Conservation (phyloP, 768 basidiomycete species). For the Xerocomellus chrysenteron region DNA sequence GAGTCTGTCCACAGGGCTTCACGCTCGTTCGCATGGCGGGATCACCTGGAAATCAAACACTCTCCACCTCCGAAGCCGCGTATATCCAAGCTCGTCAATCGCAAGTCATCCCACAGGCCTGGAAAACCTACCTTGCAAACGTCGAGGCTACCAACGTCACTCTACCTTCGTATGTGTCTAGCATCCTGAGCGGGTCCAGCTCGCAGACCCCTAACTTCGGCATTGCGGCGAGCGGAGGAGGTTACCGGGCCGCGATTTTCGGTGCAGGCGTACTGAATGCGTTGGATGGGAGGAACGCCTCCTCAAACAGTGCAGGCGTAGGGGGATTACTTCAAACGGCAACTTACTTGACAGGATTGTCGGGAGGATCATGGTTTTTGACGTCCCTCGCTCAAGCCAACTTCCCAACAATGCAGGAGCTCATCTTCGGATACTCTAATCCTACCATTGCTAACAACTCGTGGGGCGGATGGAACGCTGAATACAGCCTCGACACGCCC, state of each 20-base stretch:
- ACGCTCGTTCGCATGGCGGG: conserved; percentile 32
- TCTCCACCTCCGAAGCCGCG: conserved; percentile 35
- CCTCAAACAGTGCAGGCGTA: conserved; percentile 40
- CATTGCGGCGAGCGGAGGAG: conserved; percentile 57
- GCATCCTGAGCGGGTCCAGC: conserved; percentile 27
- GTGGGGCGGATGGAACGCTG: conserved; percentile 37
- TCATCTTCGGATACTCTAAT: conserved; percentile 33
- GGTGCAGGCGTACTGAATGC: conserved; percentile 52
- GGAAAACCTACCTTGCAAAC: conserved; percentile 39
- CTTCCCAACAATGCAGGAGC: conserved; percentile 40
- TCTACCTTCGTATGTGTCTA: conserved; percentile 36
- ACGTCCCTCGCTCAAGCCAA: conserved; percentile 43
- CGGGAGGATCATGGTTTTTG: conserved; percentile 42
- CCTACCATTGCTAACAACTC: conserved; percentile 14
- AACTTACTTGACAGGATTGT: conserved; percentile 52
- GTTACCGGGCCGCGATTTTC: conserved; percentile 54
- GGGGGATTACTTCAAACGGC: conserved; percentile 55
- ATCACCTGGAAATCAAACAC: conserved; percentile 27
- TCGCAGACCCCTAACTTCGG: conserved; percentile 38
- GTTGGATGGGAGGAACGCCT: conserved; percentile 48
- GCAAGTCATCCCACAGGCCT: conserved; percentile 39
- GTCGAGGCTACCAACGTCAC: conserved; percentile 31
- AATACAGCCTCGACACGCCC: conserved; percentile 20
- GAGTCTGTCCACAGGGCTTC: conserved; percentile 23
- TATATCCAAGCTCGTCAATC: conserved; percentile 38